Base-by-base conservation (phyloP, 23 red algal species). In the Agarophyton chilense region DNA sequence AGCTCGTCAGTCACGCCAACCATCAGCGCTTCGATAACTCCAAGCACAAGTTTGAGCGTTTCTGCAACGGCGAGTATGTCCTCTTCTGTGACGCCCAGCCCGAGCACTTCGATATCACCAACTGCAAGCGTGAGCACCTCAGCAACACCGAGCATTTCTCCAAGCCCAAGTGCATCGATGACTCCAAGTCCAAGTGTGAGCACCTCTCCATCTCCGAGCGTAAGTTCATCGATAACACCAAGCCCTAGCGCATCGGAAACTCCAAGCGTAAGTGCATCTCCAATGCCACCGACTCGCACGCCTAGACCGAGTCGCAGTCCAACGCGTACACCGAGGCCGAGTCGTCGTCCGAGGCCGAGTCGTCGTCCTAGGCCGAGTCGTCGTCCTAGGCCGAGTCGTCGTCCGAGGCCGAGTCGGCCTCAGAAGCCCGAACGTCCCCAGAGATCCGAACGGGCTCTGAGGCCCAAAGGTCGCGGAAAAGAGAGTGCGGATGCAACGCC, bases 151-250 rank as follows among this genome's bases (percentile, higher is more conserved):
- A 61, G 56, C 56, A 12, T 61, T 6, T 10, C 56, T 22, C 56
- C 56, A 31, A 61, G 56, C 56, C 5, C 28, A 31, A 61, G 56
- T 61, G 56, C 6, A 61, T 31, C 56, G 19, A 17, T 31, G 19
- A 61, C 56, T 61, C n/a, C 56, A 17, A 61, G n/a, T 61, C 56
- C 56, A n/a, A 61, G 56, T 61, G 56, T 61, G 56, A 61, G n/a
- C 8, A 7, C 56, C 5, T 61, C 56, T 22, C 56, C 56, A 28
- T 28, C 56, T 4, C 56, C 56, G 19, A 28, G n/a, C 28, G 19
- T 17, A n/a, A 61, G 56, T n/a, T 22, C 19, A 12, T 61, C 56
- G 8, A 31, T 61, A 8, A 61, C n/a, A n/a, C 56, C 56, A 61
- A 61, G 19, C 28, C 56, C 56, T 28, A 61, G n/a, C n/a, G 25